A percentile compares a stretch with the other conserved stretches of the same genome.
Evolutionary conservation across 768 basidiomycete genomes (phyloP).

Genomic region (Mycena epipterygia): DNA sequence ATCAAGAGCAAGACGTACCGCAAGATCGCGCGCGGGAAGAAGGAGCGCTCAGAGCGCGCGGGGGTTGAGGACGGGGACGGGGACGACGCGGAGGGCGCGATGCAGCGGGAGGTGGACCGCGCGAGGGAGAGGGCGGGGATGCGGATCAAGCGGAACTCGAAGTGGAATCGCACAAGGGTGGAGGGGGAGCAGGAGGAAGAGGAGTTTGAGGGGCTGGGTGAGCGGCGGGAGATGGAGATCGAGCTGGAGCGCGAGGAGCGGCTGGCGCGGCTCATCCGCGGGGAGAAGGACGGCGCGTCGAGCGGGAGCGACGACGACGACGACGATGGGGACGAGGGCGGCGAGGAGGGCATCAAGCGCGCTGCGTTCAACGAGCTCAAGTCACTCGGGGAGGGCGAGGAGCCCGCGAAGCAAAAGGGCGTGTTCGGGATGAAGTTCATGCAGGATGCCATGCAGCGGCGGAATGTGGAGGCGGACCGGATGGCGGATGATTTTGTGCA

Average conservation of each 20-base stretch:
- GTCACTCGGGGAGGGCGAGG: conserved; percentile 58
- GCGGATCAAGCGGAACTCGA: conserved; percentile 88
- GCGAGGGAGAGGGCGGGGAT: conserved; percentile 93
- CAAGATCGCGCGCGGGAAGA: conserved; percentile 84
- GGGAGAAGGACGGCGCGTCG: conserved; percentile 51
- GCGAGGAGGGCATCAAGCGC: conserved; percentile 69
- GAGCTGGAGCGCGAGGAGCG: conserved; percentile 90
- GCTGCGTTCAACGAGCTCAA: conserved; percentile 85
- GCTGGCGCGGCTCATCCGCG: conserved; percentile 81
- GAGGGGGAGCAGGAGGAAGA: conserved; percentile 69
- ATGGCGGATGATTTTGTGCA: conserved; percentile 80
- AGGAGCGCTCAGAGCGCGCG: conserved; percentile 67
- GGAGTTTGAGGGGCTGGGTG: conserved; percentile 67
- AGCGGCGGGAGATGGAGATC: conserved; percentile 77
- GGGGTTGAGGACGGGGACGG: conserved; percentile 60
- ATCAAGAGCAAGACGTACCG: conserved; percentile 97
- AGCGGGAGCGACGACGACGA: conserved; percentile 66
- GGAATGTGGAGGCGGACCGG: conserved; percentile 67
- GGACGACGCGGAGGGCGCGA: conserved; percentile 65
- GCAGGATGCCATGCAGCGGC: conserved; percentile 88
- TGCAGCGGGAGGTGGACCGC: conserved; percentile 83
- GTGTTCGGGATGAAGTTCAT: conserved; percentile 99
- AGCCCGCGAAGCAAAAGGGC: conserved; percentile 67
- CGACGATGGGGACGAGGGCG: conserved; percentile 60
- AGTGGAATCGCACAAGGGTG: conserved; percentile 87